Evolutionary conservation across 306 rosid genomes (phyloP).

Genomic region (Cajanus cajan): DNA sequence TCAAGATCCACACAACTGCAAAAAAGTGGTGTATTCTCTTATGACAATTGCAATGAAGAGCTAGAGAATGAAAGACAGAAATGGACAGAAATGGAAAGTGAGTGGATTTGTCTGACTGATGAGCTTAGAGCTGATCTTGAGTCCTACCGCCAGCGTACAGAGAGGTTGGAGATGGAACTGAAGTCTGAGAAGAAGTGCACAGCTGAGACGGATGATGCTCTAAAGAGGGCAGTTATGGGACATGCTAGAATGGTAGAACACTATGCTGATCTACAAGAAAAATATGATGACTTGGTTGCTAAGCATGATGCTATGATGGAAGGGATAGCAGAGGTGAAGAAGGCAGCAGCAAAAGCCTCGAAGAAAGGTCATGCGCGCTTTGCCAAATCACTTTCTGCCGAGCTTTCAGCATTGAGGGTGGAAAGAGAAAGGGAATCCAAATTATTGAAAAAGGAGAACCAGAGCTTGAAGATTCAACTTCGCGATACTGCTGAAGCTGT

Average conservation of each 20-base stretch:
- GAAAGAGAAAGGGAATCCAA: constrained; percentile 90
- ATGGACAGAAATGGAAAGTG: constrained; percentile 99
- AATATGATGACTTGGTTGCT: constrained; percentile 70
- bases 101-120: constrained; percentile 95
- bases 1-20: constrained; percentile 75
- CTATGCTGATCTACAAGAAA: constrained; percentile 90
- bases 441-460: constrained; percentile 76
- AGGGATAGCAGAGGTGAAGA: constrained; percentile 90
- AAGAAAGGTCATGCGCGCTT: constrained; percentile 82
- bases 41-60: constrained; percentile 51
- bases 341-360: constrained; percentile 84
- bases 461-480: constrained; percentile 75
- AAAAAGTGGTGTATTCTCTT: constrained; percentile 54
- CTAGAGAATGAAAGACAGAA: constrained; percentile 75
- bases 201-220: constrained; percentile 82
- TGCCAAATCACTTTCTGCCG: constrained; percentile 82
- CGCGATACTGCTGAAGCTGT: constrained; percentile 98
- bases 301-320: constrained; percentile 79
- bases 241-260: constrained; percentile 92
- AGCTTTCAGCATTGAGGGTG: constrained; percentile 79
- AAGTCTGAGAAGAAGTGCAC: constrained; percentile 64
- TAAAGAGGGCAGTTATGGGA: constrained; percentile 78
- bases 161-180: constrained; percentile 74
- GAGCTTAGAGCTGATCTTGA: constrained; percentile 86
- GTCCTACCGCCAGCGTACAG: constrained; percentile 61